These are phyloP conservation scores for Brasenia schreberi DNA, from an alignment of 164 flowering plant genomes.

Conservation along the genomic window DNA sequence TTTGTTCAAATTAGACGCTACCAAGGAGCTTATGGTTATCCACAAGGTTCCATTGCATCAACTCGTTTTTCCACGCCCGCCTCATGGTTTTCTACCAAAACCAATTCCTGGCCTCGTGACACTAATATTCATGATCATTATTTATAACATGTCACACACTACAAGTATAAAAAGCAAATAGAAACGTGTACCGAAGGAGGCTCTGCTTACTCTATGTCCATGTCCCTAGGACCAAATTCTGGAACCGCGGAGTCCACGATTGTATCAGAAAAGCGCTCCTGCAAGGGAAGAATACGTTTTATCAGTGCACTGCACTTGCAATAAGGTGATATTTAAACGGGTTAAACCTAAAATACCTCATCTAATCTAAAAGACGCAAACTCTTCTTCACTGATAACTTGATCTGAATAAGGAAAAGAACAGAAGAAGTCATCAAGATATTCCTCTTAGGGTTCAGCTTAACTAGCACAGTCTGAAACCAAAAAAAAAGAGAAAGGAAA, in stretches of 20 bases:
- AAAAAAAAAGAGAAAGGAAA: too few relatives aligned
- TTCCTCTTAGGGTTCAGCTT: too few relatives aligned
- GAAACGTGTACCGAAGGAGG: neutral
- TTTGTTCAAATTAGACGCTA: too few relatives aligned
- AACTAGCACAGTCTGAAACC: too few relatives aligned
- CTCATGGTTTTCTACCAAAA: too few relatives aligned
- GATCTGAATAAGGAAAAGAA: conserved; percentile 26
- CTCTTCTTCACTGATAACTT: conserved; percentile 32
- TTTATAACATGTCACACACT: too few relatives aligned
- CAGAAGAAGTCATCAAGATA: neutral
- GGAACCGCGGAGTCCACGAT: neutral
- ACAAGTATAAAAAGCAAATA: too few relatives aligned
- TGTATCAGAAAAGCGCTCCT: conserved; percentile 1
- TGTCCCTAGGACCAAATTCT: neutral
- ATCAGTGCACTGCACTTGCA: neutral
- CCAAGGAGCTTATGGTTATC: too few relatives aligned
- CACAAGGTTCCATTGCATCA: too few relatives aligned
- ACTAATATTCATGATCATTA: too few relatives aligned
- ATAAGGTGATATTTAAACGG: neutral
- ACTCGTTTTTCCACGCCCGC: too few relatives aligned
- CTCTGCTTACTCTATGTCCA: neutral
- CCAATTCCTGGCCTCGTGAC: too few relatives aligned
- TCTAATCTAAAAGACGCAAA: conserved; percentile 40
- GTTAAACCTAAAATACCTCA: conserved; percentile 28
- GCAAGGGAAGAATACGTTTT: neutral